These are phyloP conservation scores for Murraya paniculata DNA, from an alignment of 345 rosid genomes.

Conservation along the genomic window DNA sequence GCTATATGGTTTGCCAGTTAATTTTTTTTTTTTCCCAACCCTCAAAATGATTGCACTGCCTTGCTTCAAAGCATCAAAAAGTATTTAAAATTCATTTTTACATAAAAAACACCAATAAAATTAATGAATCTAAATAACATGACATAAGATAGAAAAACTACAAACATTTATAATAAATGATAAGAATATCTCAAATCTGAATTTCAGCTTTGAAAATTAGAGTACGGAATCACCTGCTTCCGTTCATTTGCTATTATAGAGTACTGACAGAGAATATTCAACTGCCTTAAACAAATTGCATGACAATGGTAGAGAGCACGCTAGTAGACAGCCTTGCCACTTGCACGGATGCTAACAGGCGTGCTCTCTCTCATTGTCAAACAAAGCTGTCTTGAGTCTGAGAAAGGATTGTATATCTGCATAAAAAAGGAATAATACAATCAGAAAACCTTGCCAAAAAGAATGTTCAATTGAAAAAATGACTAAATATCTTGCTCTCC, in stretches of 20 bases:
- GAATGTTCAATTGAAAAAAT: background rate
- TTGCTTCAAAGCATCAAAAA: background rate
- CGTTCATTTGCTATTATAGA: background rate
- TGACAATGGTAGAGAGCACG: slow-evolving; percentile 46
- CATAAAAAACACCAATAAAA: too few relatives aligned
- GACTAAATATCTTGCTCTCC: background rate
- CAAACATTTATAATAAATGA: background rate
- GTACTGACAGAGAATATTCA: background rate
- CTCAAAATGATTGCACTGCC: background rate
- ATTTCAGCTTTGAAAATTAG: background rate
- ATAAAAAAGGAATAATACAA: background rate
- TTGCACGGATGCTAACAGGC: slow-evolving; percentile 30
- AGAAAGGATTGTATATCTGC: slow-evolving; percentile 5
- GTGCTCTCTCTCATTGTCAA: slow-evolving; percentile 68
- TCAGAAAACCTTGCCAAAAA: background rate
- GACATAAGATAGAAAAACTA: background rate
- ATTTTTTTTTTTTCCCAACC: background rate
- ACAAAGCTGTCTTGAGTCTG: slow-evolving; percentile 7
- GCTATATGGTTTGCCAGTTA: background rate
- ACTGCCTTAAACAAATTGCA: slow-evolving; percentile 9
- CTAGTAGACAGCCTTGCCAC: slow-evolving; percentile 34
- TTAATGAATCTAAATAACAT: background rate
- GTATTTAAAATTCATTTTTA: background rate
- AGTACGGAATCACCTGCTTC: slow-evolving; percentile 9
- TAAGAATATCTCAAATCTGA: background rate